Conservation (phyloP, 2,329 filamentous ascomycete species). For the Curvularia hawaiiensis region DNA sequence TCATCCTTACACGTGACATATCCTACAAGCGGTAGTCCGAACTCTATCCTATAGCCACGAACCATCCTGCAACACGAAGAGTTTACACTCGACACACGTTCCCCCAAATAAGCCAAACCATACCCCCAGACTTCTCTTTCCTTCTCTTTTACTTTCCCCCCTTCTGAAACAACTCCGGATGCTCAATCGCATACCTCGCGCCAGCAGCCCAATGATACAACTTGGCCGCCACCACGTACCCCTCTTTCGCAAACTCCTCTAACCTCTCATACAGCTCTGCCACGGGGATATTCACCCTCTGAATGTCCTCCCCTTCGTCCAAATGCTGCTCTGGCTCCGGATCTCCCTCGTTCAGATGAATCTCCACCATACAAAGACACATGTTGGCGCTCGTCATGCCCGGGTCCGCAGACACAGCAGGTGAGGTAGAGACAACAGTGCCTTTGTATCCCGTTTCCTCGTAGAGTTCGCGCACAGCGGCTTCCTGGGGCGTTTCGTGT, state of each 20-base stretch:
- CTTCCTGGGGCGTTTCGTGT: conserved; percentile 60
- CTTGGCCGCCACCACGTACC: conserved; percentile 36
- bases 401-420: conserved; percentile 32
- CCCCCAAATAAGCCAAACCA: not conserved
- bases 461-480: conserved; percentile 63
- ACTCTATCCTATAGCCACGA: not conserved
- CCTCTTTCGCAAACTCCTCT: conserved; percentile 31
- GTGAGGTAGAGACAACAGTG: conserved; percentile 25
- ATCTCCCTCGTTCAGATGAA: conserved; percentile 27
- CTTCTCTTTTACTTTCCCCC: not conserved
- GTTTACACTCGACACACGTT: not conserved
- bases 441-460: conserved; percentile 69
- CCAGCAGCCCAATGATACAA: conserved; percentile 39
- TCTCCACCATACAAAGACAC: conserved; percentile 33
- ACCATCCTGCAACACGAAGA: not conserved
- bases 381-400: conserved; percentile 37
- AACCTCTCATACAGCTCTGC: conserved; percentile 28
- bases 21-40: not conserved
- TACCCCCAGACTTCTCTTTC: too few species aligned
- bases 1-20: not conserved
- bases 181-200: conserved; percentile 32
- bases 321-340: conserved; percentile 34
- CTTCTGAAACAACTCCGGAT: conserved; percentile 29
- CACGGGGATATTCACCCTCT: conserved; percentile 33
- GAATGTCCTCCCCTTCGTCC: conserved; percentile 37